phyloP scores from a whole-genome alignment of 2,329 filamentous ascomycete species.

The Penicillium sp. region DNA sequence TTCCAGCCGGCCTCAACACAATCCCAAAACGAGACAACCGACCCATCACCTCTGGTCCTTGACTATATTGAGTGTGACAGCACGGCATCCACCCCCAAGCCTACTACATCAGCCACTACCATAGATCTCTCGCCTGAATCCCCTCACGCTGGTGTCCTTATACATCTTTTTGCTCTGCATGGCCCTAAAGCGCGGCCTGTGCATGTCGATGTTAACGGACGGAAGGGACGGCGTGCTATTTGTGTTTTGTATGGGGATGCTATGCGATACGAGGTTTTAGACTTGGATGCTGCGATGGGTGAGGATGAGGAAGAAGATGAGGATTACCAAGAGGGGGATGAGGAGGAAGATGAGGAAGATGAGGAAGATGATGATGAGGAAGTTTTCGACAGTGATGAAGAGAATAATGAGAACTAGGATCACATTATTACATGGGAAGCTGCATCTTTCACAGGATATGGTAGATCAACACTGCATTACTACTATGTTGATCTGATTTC shows the following conservation, averaged over 20 bases:
- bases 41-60: slow-evolving; percentile 12
- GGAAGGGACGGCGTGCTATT: slow-evolving; percentile 53
- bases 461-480: not conserved
- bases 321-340: slow-evolving; percentile 24
- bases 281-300: slow-evolving; percentile 50
- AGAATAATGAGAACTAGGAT: slow-evolving; percentile 3
- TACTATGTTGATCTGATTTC: too few relatives aligned
- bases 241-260: slow-evolving; percentile 56
- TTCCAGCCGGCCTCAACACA: slow-evolving; percentile 24
- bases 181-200: slow-evolving; percentile 50
- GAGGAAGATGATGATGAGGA: slow-evolving; percentile 16
- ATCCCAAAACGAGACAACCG: slow-evolving; percentile 1
- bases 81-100: slow-evolving; percentile 13
- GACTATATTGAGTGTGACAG: slow-evolving; percentile 23
- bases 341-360: slow-evolving; percentile 20
- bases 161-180: slow-evolving; percentile 49
- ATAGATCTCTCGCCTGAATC: slow-evolving; percentile 24
- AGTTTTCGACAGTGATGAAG: not conserved
- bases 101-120: slow-evolving; percentile 8
- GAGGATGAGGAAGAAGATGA: slow-evolving; percentile 33
- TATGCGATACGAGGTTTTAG: slow-evolving; percentile 57
- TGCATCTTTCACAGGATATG: not conserved
- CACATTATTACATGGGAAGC: not conserved
- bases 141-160: slow-evolving; percentile 30
- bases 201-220: slow-evolving; percentile 56